These are phyloP conservation scores for Coelastrella sp. DNA, from an alignment of 139 green algal genomes.

Conservation along the genomic window DNA sequence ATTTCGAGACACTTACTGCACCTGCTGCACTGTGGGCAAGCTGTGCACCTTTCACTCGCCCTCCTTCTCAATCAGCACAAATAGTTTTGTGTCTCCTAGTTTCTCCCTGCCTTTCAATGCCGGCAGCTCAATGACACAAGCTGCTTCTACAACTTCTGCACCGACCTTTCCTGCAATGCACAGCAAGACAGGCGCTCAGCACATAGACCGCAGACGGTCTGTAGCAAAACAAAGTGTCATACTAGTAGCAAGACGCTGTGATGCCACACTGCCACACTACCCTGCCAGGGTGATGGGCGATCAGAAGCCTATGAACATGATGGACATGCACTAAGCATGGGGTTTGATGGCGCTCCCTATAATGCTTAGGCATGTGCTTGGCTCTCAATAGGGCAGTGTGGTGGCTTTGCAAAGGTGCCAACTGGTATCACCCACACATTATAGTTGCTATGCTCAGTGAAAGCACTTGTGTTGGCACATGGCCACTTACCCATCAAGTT, in stretches of 20 bases:
- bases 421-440: too few relatives aligned
- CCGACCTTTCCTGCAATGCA: conserved; percentile 73
- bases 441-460: too few relatives aligned
- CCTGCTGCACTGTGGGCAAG: background rate
- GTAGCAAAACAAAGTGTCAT: background rate
- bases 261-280: too few relatives aligned
- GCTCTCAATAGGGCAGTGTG: too few relatives aligned
- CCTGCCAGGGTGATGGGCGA: too few relatives aligned
- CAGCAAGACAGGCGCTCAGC: background rate
- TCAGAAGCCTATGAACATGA: too few relatives aligned
- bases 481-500: conserved; percentile 79
- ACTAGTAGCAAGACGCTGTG: background rate
- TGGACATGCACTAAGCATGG: too few relatives aligned
- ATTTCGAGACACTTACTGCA: background rate
- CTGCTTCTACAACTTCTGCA: conserved; percentile 84
- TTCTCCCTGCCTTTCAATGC: conserved; percentile 86
- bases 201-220: background rate
- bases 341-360: too few relatives aligned
- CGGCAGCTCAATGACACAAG: conserved; percentile 91
- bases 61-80: conserved; percentile 90
- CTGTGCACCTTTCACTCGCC: conserved; percentile 56
- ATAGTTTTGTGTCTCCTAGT: conserved; percentile 74
- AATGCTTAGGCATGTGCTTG: too few relatives aligned
- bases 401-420: too few relatives aligned
- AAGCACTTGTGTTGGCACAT: background rate